Evolutionary conservation across 768 basidiomycete genomes (phyloP).

Genomic region (Lyophyllum atratum): DNA sequence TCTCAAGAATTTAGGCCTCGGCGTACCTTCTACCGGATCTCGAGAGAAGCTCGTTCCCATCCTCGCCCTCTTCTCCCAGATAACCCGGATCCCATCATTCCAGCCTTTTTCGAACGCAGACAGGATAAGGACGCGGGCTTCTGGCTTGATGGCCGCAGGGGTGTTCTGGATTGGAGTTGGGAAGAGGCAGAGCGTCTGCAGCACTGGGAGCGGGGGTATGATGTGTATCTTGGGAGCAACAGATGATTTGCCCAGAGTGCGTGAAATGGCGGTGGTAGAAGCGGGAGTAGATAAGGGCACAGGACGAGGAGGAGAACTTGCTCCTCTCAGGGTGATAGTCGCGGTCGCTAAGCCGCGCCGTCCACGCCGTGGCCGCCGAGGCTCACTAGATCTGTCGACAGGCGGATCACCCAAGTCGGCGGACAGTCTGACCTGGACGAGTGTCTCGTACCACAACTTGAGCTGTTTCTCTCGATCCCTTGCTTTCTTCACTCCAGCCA

Average conservation of each 20-base stretch:
- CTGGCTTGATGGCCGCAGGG: constrained; percentile 24
- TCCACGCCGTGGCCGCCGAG: constrained; percentile 39
- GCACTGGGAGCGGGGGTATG: constrained; percentile 52
- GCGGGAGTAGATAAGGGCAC: constrained; percentile 9
- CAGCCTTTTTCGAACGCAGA: constrained; percentile 63
- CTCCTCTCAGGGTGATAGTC: constrained; percentile 58
- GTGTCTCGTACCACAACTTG: constrained; percentile 48
- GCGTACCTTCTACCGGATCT: not conserved
- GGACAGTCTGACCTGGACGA: not conserved
- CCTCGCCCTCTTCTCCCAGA: constrained; percentile 50
- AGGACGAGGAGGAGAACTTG: constrained; percentile 11
- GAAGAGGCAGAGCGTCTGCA: constrained; percentile 46
- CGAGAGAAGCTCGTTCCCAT: constrained; percentile 40
- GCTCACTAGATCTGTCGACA: constrained; percentile 9
- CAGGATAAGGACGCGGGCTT: constrained; percentile 30
- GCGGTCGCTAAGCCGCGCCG: constrained; percentile 67
- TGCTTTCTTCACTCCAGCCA: constrained; percentile 60
- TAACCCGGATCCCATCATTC: constrained; percentile 56
- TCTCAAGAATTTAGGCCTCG: constrained; percentile 6
- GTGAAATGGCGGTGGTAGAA: not conserved
- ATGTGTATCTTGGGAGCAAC: constrained; percentile 48
- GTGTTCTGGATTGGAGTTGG: constrained; percentile 31
- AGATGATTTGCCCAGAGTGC: constrained; percentile 4
- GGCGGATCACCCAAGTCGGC: constrained; percentile 12
- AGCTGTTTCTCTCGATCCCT: constrained; percentile 68